A percentile compares a stretch with the other conserved stretches of the same genome.
Evolutionary conservation across 1,139 yeast genomes (phyloP).

Genomic region (Taphrina betulina): DNA sequence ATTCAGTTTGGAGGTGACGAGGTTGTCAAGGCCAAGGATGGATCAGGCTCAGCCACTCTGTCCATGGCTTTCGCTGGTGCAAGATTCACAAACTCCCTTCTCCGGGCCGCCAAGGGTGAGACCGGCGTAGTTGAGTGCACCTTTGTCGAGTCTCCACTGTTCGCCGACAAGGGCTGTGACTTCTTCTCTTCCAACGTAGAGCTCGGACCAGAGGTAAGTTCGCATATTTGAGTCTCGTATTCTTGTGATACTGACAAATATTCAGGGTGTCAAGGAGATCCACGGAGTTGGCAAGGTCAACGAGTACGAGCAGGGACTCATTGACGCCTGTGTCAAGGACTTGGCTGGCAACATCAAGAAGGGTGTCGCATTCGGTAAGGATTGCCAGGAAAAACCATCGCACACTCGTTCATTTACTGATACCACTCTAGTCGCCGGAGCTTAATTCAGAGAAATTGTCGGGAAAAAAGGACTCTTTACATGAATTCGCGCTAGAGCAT

Average conservation of each 20-base stretch:
- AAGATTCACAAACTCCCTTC: conserved; percentile 49
- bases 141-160: conserved; percentile 69
- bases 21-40: conserved; percentile 97
- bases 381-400: no score
- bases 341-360: conserved; percentile 63
- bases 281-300: conserved; percentile 73
- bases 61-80: conserved; percentile 99
- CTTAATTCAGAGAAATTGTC: no score
- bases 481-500: no score
- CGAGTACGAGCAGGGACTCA: conserved; percentile 75
- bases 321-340: conserved; percentile 49
- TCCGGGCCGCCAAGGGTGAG: conserved; percentile 56
- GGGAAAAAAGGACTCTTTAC: no score
- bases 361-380: no score
- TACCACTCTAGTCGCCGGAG: no score
- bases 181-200: conserved; percentile 92
- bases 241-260: conserved; percentile 3
- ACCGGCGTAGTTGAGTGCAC: conserved; percentile 57
- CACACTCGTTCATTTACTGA: no score
- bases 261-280: conserved; percentile 76
- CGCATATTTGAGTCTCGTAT: background rate
- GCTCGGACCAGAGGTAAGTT: conserved; percentile 57
- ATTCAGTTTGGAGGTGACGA: conserved; percentile 99
- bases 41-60: conserved; percentile 98
- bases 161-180: conserved; percentile 78